Base-by-base conservation (phyloP, 441 rosid genomes). In the Mallotus japonicus region DNA sequence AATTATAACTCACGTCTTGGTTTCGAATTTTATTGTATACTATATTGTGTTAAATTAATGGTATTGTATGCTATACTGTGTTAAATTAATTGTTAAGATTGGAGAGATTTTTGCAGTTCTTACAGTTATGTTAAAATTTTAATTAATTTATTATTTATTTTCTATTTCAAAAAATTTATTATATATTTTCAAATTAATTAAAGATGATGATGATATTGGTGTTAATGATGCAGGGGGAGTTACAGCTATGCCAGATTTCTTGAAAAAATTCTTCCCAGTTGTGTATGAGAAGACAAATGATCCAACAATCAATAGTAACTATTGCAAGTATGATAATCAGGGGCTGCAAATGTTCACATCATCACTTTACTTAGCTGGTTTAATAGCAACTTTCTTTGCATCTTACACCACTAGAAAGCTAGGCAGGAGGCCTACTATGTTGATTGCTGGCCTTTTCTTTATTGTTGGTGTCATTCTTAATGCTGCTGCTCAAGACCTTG, bases 321-420 rank as follows among this genome's bases (percentile, higher is more conserved):
- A 94, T 76, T 94, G 99, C 92, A 85, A 92, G 73, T 94, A 94
- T 58, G 99, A 94, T 73, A 92, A 90, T 63, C 95, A 92, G 79
- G 93, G 93, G 19, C 78, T 94, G 63, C 97, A 90, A 50, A 74
- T 90, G 62, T 94, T 94, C 88, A 92, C 99, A 9, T 94, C 96
- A 1, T 94, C 98, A 1, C 88, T 94, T 20, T 92, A 94, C 81
- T 80, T 94, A 74, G 98, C 98, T 0, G 97, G 97, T 50, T 78
- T 94, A 62, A 84, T 89, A 0, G 83, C 98, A 8, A 94, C 98
- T 46, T 94, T 94, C 86, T 90, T 90, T 42, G 98, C 98, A 5
- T 92, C 97, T 32, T 89, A 89, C 83, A 94, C 98, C 34, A 94
- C 98, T 0, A 83, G 98, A 71, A 86, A 32, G 58, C 80, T 89